phyloP scores from a whole-genome alignment of 345 rosid species.

The Rhodamnia argentea region DNA sequence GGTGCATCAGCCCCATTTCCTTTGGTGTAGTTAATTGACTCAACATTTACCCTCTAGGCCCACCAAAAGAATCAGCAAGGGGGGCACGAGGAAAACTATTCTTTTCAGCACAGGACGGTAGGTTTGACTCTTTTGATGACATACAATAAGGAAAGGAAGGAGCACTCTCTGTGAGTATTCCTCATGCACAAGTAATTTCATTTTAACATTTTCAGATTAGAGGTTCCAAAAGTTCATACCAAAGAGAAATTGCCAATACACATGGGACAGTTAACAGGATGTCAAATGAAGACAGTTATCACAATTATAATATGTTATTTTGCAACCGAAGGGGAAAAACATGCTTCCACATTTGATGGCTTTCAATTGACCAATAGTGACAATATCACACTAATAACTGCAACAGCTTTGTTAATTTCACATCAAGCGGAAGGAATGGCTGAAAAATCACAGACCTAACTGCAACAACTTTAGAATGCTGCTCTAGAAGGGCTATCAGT shows the following conservation, averaged over 20 bases:
- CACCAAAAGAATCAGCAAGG: neutral
- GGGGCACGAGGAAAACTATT: neutral
- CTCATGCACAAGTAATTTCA: neutral
- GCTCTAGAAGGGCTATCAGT: neutral
- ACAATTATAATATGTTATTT: neutral
- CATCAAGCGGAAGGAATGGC: neutral
- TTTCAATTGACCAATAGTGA: neutral
- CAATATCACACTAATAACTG: neutral
- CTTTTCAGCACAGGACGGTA: neutral
- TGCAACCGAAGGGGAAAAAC: neutral
- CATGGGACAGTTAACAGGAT: neutral
- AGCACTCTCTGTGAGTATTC: neutral
- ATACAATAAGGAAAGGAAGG: neutral
- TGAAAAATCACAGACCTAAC: neutral
- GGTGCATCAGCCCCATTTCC: neutral
- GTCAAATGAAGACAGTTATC: neutral
- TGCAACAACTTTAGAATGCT: neutral
- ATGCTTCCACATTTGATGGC: neutral
- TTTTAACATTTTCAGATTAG: neutral
- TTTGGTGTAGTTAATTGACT: neutral
- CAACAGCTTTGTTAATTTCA: neutral
- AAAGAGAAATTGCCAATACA: neutral
- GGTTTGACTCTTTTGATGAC: neutral
- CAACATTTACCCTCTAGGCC: neutral
- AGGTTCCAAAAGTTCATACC: neutral